Percentiles rank a stretch among this genome's conserved stretches.
Conservation (phyloP, 164 flowering plant genomes). For the Echeveria elegans region DNA sequence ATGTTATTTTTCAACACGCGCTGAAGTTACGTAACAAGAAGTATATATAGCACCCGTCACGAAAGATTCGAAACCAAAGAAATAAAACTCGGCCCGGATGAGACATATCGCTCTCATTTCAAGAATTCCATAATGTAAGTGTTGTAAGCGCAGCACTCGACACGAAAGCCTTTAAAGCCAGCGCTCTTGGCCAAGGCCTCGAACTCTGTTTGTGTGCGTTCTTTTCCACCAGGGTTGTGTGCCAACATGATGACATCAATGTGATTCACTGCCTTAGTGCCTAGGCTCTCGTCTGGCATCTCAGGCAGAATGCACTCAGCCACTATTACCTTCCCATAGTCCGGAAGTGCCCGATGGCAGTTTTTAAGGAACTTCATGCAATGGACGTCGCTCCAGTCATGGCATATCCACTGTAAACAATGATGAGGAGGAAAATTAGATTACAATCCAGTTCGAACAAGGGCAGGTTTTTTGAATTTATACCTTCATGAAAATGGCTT, state of each 20-base stretch:
- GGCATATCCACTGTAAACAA: constrained; percentile 68
- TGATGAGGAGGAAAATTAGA: no score
- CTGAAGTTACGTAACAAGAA: no score
- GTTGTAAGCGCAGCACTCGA: constrained; percentile 39
- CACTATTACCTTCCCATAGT: constrained; percentile 60
- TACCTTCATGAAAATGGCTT: constrained; percentile 90
- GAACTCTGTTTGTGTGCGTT: constrained; percentile 63
- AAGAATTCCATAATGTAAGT: constrained; percentile 44
- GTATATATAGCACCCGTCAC: no score
- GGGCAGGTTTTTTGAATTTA: no score
- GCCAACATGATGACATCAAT: constrained; percentile 69
- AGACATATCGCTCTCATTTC: constrained; percentile 22
- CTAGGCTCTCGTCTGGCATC: constrained; percentile 34
- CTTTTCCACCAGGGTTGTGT: constrained; percentile 76
- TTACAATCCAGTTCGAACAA: no score
- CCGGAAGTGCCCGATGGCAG: constrained; percentile 60
- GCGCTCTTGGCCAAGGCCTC: constrained; percentile 55
- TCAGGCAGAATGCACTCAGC: constrained; percentile 59
- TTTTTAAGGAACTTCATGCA: constrained; percentile 64
- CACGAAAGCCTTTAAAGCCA: constrained; percentile 46
- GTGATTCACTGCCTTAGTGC: constrained; percentile 32
- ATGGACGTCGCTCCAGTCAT: constrained; percentile 86
- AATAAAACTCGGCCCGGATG: no score
- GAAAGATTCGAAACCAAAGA: no score
- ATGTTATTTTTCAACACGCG: no score